Evolutionary conservation across 2,329 filamentous ascomycete species (phyloP), one percentile per base, ranked within the genome.

Genomic region (Alternaria sp.): DNA sequence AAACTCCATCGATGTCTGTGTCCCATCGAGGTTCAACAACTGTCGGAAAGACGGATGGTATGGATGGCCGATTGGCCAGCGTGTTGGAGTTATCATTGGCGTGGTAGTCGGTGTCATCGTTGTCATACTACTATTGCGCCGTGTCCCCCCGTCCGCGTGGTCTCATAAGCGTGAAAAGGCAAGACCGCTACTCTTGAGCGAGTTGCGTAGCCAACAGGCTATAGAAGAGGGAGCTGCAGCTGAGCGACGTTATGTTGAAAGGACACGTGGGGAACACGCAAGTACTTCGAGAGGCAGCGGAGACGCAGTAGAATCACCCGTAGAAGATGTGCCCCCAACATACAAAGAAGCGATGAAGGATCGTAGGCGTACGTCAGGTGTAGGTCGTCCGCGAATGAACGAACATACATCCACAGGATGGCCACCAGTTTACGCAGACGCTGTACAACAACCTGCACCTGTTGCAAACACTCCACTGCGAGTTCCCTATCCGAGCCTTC

Each of bases 301-400:
- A 40, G 10, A 49, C 10, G 18, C 14, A 2, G 34, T 36, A 22
- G 52, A 46, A 34, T 11, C n/a, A 44, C 11, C 16, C 38, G 27
- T 18, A 18, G 36, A 44, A 11, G 36, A 44, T 20, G n/a, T 54
- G 18, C 61, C 40, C 5, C 61, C 58, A 5, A 28, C 50, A 30
- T 62, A 62, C 41, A 45, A 62, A 18, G 59, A 64, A 18, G 45
- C 45, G 3, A 44, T 55, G 22, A 43, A 38, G 16, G 45, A 56
- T 18, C 3, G 14, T 22, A 53, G 59, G 22, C 51, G 51, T 22
- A 43, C 38, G 18, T 34, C 14, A 5, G 40, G 38, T 5, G 43
- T 27, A 16, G 22, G 16, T n/a, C 11, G n/a, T 18, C 49, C 40
- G 30, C 34, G 45, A 10, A 12, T 11, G 4, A 43, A 32, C 14